Percentiles rank a stretch among this genome's conserved stretches.
phyloP scores from a whole-genome alignment of 179 eudicot species.

The Silene vulgaris region DNA sequence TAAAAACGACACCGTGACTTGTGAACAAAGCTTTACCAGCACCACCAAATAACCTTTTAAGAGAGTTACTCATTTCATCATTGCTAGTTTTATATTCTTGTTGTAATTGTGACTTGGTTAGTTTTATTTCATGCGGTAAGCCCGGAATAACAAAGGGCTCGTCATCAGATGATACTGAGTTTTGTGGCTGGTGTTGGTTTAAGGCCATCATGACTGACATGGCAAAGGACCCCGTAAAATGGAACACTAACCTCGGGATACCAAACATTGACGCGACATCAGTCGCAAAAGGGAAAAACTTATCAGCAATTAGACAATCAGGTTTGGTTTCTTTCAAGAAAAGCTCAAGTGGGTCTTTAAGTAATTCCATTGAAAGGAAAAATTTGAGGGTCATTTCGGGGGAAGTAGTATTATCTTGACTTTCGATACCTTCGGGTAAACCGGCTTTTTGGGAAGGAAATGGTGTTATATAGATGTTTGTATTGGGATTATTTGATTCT shows the following conservation, averaged over 20 bases:
- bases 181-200: not conserved
- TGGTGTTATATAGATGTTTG: slow-evolving; percentile 10
- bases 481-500: slow-evolving; percentile 19
- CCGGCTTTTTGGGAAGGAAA: not conserved
- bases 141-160: not conserved
- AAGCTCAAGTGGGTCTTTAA: too few species aligned
- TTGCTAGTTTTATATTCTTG: not conserved
- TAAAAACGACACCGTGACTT: not conserved
- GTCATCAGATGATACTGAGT: not conserved
- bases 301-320: too few species aligned
- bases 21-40: too few species aligned
- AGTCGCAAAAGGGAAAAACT: not conserved
- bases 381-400: too few species aligned
- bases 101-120: not conserved
- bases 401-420: too few species aligned
- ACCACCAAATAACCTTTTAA: not conserved
- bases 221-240: not conserved
- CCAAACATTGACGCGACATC: not conserved
- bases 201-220: not conserved
- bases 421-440: not conserved
- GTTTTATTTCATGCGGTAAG: not conserved
- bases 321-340: too few species aligned
- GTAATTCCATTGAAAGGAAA: too few species aligned
- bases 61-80: not conserved
- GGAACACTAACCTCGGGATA: not conserved